These are phyloP conservation scores for Penicillium sp. DNA, from an alignment of 2,329 filamentous ascomycete genomes.

Conservation along the genomic window DNA sequence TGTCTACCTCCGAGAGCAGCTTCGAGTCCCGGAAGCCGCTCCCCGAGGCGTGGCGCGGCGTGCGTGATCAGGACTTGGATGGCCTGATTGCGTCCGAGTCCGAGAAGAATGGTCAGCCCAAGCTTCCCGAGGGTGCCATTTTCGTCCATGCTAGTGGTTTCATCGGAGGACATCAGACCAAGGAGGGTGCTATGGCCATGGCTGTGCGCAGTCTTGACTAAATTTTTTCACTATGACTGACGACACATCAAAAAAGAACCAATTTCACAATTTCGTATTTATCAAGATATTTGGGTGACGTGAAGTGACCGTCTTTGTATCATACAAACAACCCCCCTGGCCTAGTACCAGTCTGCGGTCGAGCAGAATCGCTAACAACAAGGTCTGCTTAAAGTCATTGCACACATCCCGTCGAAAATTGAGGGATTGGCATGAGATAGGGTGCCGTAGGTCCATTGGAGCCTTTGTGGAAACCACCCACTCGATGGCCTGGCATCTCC, in stretches of 20 bases:
- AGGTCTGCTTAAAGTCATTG: too few relatives aligned
- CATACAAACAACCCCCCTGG: too few relatives aligned
- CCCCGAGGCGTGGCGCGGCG: slow-evolving; percentile 85
- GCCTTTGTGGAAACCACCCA: too few relatives aligned
- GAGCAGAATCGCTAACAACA: too few relatives aligned
- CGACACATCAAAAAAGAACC: neutral
- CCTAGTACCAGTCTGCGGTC: too few relatives aligned
- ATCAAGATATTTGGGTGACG: too few relatives aligned
- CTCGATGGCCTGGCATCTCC: too few relatives aligned
- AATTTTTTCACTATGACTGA: slow-evolving; percentile 1
- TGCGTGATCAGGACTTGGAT: slow-evolving; percentile 79
- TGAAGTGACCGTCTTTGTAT: too few relatives aligned
- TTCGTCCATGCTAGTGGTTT: slow-evolving; percentile 95
- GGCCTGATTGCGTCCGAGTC: slow-evolving; percentile 42
- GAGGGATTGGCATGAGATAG: too few relatives aligned
- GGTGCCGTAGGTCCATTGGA: too few relatives aligned
- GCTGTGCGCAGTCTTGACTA: slow-evolving; percentile 46
- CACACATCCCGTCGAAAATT: too few relatives aligned
- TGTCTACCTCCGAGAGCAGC: slow-evolving; percentile 76
- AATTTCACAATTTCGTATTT: slow-evolving; percentile 1
- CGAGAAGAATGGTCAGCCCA: slow-evolving; percentile 33
- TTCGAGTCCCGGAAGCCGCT: slow-evolving; percentile 90
- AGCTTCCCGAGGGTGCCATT: slow-evolving; percentile 56
- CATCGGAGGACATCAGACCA: slow-evolving; percentile 91
- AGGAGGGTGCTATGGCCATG: slow-evolving; percentile 82